Evolutionary conservation across 1,284 basidiomycete genomes (phyloP).

Genomic region (Coniferiporia weirii): DNA sequence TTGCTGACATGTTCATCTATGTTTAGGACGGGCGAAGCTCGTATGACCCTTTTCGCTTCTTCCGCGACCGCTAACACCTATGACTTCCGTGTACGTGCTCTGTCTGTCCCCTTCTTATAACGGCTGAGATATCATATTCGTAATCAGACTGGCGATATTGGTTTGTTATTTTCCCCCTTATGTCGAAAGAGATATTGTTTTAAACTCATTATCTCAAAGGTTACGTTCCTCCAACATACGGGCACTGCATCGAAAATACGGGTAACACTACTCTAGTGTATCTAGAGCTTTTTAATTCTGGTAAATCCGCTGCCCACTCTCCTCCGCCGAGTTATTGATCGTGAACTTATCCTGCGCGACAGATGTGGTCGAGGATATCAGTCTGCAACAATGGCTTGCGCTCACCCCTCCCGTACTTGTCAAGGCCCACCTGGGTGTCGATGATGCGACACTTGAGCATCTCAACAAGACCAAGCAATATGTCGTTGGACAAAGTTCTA

Average conservation of each 20-base stretch:
- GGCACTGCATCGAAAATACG: constrained; percentile 67
- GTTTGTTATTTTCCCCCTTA: constrained; percentile 27
- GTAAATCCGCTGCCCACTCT: constrained; percentile 24
- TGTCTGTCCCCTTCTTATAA: background rate
- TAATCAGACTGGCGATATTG: constrained; percentile 50
- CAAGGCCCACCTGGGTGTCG: constrained; percentile 47
- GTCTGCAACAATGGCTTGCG: constrained; percentile 50
- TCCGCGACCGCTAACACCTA: constrained; percentile 37
- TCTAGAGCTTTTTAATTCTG: constrained; percentile 58
- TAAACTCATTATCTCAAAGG: constrained; percentile 8
- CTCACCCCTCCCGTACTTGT: constrained; percentile 49
- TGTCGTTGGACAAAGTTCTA: constrained; percentile 26
- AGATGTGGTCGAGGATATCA: constrained; percentile 38
- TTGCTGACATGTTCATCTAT: background rate
- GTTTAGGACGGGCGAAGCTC: constrained; percentile 40
- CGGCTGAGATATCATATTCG: background rate
- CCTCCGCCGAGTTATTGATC: background rate
- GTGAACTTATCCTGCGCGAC: constrained; percentile 3
- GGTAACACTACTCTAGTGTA: constrained; percentile 55
- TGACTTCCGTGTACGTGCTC: constrained; percentile 34
- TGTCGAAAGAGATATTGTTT: background rate
- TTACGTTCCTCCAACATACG: constrained; percentile 29
- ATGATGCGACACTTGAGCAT: constrained; percentile 38
- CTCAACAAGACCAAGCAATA: constrained; percentile 31
- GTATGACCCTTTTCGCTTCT: constrained; percentile 38